These are phyloP conservation scores for Selenicereus undatus DNA, from an alignment of 148 eudicot species.

Conservation along the genomic window DNA sequence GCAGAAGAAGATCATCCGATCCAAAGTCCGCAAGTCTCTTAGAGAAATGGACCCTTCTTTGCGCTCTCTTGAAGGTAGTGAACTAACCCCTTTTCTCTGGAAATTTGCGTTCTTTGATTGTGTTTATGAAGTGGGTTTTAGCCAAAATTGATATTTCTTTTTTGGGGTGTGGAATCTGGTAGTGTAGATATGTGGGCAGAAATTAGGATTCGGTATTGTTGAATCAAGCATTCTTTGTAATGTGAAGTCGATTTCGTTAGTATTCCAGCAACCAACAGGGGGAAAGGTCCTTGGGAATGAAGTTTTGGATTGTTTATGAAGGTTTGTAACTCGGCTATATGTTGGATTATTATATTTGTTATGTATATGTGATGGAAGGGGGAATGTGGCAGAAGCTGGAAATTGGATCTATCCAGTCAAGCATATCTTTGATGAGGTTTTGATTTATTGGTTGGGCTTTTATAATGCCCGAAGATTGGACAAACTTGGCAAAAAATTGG, in stretches of 20 bases:
- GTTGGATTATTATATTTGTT: background rate
- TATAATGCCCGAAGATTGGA: background rate
- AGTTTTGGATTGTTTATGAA: background rate
- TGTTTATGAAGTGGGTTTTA: background rate
- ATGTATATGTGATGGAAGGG: background rate
- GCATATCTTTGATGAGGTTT: background rate
- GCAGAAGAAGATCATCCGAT: conserved; percentile 56
- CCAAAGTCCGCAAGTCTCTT: conserved; percentile 56
- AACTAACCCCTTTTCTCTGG: background rate
- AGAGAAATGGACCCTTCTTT: conserved; percentile 57
- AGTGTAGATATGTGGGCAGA: background rate
- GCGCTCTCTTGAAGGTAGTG: conserved; percentile 58
- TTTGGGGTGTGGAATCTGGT: background rate
- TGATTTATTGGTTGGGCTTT: too few relatives aligned
- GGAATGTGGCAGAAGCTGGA: background rate
- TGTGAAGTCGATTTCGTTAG: background rate
- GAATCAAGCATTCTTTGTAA: background rate
- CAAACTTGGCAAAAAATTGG: background rate
- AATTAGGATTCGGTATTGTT: background rate
- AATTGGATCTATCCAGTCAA: background rate
- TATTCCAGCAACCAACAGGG: background rate
- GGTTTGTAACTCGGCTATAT: background rate
- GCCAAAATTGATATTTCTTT: background rate
- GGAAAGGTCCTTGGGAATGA: background rate
- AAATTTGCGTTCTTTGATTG: background rate